Evolutionary conservation across 78 protist genomes (phyloP).

Genomic region (Acrasis kona): DNA sequence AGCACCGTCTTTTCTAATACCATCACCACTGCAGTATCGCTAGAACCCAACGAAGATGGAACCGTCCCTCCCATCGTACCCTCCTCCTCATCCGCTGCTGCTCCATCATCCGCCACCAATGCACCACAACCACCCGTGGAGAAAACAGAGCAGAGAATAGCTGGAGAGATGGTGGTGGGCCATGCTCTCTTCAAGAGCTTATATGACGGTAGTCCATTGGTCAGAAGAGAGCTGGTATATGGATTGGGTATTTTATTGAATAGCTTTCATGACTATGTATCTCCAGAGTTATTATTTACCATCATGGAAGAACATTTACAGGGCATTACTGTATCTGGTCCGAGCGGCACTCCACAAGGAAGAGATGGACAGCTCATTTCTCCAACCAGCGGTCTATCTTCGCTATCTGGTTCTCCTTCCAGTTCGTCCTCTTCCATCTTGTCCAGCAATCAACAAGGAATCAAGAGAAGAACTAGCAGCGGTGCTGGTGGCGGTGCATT

Average conservation of each 20-base stretch:
- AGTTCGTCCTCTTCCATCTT: no score
- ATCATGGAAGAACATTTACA: background rate
- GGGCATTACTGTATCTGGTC: no score
- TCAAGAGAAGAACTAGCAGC: background rate
- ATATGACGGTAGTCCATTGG: slow-evolving; percentile 53
- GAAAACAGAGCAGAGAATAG: background rate
- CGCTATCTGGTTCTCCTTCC: no score
- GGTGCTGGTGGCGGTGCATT: background rate
- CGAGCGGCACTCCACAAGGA: no score
- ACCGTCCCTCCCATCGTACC: no score
- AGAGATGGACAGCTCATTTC: no score
- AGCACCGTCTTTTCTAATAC: background rate
- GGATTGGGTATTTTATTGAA: slow-evolving; percentile 10
- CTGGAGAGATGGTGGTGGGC: background rate
- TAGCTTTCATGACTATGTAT: background rate
- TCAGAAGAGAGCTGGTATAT: slow-evolving; percentile 46
- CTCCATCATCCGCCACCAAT: no score
- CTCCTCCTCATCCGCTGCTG: no score
- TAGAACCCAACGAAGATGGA: no score
- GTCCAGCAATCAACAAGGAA: background rate
- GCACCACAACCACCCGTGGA: no score
- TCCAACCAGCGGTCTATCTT: no score
- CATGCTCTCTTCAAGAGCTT: slow-evolving; percentile 12
- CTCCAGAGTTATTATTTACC: background rate
- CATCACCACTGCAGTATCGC: no score